Evolutionary conservation across 352 stramenopile genomes (phyloP), one percentile per base, ranked within the genome.

Genomic region (Globisporangium nunn): DNA sequence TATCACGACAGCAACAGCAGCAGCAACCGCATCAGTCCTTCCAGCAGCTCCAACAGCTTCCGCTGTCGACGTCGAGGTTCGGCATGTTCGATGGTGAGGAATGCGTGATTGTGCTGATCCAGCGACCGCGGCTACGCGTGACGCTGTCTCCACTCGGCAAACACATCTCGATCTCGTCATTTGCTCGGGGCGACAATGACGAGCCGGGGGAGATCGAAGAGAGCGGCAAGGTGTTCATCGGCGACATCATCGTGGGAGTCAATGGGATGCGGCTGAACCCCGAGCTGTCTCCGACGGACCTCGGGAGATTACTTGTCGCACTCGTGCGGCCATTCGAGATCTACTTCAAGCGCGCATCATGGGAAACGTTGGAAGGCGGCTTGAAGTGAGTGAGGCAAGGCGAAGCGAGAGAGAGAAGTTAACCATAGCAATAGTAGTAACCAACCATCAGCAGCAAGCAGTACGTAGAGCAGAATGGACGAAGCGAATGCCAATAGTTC

Each of bases 291-390:
- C 73, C 79, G 0, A 60, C 50, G 14, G 50, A 83, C 28, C 59
- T 90, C 10, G 81, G 77, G n/a, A 63, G 58, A 8, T 53, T 87
- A 30, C 74, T 90, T 6, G 71, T 57, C 23, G 52, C 53, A 4
- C 51, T 72, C 5, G 52, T 64, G 18, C 71, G 77, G 7, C 81
- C 81, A 35, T 74, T 88, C 41, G 56, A 58, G 6, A 61, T 85
- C 30, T 79, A 69, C 60, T 90, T 91, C 49, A 67, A 85, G 54
- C 78, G 79, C 12, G 67, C 77, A 46, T 81, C 74, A 3, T 91
- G 81, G 81, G 81, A 91, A n/a, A 64, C 66, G 56, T 41, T 80
- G 29, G 47, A 73, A 47, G 58, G 52, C 35, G 30, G 41, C 31
- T 23, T 30, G 17, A 52, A 66, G 10, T n/a, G 47, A 51, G 23